Percentiles rank a stretch among this genome's conserved stretches.
Conservation (phyloP, 768 basidiomycete genomes). For the Strobilomyces dryophilus region DNA sequence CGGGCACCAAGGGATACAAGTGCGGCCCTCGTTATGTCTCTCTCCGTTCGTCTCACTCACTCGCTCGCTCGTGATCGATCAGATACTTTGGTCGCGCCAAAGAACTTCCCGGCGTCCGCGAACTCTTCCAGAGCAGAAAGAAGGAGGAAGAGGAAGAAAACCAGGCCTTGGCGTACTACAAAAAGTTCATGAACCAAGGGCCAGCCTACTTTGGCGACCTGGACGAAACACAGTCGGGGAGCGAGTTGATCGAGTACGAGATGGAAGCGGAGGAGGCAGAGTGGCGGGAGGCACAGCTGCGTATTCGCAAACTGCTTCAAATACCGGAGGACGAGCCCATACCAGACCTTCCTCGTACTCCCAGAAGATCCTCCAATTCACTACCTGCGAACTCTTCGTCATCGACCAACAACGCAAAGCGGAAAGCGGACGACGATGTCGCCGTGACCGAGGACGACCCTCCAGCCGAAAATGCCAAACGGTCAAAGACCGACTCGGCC, state of each 20-base stretch:
- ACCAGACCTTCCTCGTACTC: slow-evolving; percentile 45
- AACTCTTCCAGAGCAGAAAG: slow-evolving; percentile 87
- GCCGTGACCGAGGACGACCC: slow-evolving; percentile 31
- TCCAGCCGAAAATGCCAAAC: slow-evolving; percentile 26
- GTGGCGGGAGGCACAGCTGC: slow-evolving; percentile 59
- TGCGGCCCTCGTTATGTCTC: slow-evolving; percentile 32
- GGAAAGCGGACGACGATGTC: slow-evolving; percentile 49
- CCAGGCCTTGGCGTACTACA: slow-evolving; percentile 67
- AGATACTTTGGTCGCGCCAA: slow-evolving; percentile 98
- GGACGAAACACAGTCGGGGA: slow-evolving; percentile 61
- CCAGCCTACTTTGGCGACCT: slow-evolving; percentile 89
- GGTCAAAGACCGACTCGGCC: slow-evolving; percentile 21
- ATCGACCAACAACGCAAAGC: slow-evolving; percentile 39
- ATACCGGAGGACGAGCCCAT: slow-evolving; percentile 48
- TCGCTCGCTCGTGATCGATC: not conserved
- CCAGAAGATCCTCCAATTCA: slow-evolving; percentile 18
- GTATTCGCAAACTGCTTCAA: slow-evolving; percentile 50
- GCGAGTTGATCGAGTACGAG: slow-evolving; percentile 70
- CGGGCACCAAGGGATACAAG: slow-evolving; percentile 98
- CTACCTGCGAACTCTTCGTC: slow-evolving; percentile 17
- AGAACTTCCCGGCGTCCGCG: slow-evolving; percentile 91
- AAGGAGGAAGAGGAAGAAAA: slow-evolving; percentile 89
- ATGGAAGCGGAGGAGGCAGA: slow-evolving; percentile 66
- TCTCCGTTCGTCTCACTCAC: not conserved
- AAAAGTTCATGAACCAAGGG: slow-evolving; percentile 85